Evolutionary conservation across 768 basidiomycete genomes (phyloP), one percentile per base, ranked within the genome.

Genomic region (Leccinum subgranulosum): DNA sequence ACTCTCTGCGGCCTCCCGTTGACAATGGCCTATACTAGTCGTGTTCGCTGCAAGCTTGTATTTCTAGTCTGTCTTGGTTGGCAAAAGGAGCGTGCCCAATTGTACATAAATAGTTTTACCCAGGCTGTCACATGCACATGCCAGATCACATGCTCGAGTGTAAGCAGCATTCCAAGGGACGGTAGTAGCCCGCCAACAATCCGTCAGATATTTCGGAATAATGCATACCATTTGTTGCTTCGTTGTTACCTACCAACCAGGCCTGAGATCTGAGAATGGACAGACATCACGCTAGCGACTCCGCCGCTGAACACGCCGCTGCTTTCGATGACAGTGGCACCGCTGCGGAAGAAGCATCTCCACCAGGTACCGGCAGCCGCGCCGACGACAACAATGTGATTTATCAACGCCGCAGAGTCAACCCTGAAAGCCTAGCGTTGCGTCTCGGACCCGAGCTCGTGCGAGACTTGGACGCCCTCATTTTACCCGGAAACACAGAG

Each of bases 1-100:
- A 15, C 29, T 39, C 15, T 49, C 31, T 23, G 23, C 27, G 4
- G 56, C 28, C n/a, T 3, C 27, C 31, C 14, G 27, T 57, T 62
- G 52, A 64, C 59, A 54, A 28, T 56, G 41, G 19, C 55, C 23
- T 51, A 48, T 43, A 33, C 11, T 62, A 92, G 90, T 92, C 71
- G 87, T 92, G 46, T 92, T 92, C 69, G 90, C 91, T 10, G 90
- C 90, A 15, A 92, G 90, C 72, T 69, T 92, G 79, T 92, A 92
- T 76, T 92, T 92, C 74, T 92, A 83, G 39, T 58, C 29, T 23
- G 28, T 34, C 23, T 46, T 50, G 21, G 23, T 48, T 36, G 10
- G 51, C 39, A 33, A 33, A 36, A 31, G 3, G 41, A 27, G 41
- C 21, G 8, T 39, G 57, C 36, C 36, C 34, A 49, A 41, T n/a